These are phyloP conservation scores for Fusarium kyushuense DNA, from an alignment of 2,329 filamentous ascomycete species.

Conservation along the genomic window DNA sequence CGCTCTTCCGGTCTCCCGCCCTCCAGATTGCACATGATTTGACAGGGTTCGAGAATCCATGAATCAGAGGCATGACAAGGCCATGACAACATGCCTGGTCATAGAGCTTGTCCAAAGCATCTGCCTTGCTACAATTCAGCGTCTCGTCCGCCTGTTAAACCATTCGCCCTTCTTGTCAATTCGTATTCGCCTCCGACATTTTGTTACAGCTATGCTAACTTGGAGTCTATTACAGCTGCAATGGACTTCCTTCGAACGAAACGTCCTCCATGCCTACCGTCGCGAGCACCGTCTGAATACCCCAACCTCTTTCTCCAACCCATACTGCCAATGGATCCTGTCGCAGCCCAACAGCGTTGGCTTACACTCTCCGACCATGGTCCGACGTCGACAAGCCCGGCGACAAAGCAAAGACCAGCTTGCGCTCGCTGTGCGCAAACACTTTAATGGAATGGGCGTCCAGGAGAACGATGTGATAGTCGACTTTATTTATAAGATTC, in stretches of 20 bases:
- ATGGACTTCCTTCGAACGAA: constrained; percentile 76
- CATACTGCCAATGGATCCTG: constrained; percentile 72
- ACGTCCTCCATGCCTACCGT: constrained; percentile 79
- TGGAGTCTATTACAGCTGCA: constrained; percentile 59
- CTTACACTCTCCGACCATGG: constrained; percentile 80
- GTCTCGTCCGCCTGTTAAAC: neutral
- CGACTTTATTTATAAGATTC: constrained; percentile 79
- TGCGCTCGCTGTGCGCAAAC: constrained; percentile 78
- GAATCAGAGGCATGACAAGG: neutral
- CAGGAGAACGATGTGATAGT: constrained; percentile 87
- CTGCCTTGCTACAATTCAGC: neutral
- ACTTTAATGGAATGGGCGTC: constrained; percentile 84
- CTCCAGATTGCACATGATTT: neutral
- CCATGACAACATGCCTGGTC: neutral
- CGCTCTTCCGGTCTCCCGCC: neutral
- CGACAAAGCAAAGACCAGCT: constrained; percentile 79
- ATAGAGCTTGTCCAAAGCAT: neutral
- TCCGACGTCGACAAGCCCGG: constrained; percentile 70
- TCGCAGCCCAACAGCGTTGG: constrained; percentile 74
- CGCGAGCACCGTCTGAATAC: constrained; percentile 78
- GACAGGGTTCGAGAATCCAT: neutral
- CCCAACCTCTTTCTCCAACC: constrained; percentile 75
- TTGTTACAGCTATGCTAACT: constrained; percentile 25
- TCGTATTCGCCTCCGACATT: neutral
- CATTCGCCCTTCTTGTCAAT: neutral